Conservation (phyloP, 306 rosid species). For the Boehmeria nivea region DNA sequence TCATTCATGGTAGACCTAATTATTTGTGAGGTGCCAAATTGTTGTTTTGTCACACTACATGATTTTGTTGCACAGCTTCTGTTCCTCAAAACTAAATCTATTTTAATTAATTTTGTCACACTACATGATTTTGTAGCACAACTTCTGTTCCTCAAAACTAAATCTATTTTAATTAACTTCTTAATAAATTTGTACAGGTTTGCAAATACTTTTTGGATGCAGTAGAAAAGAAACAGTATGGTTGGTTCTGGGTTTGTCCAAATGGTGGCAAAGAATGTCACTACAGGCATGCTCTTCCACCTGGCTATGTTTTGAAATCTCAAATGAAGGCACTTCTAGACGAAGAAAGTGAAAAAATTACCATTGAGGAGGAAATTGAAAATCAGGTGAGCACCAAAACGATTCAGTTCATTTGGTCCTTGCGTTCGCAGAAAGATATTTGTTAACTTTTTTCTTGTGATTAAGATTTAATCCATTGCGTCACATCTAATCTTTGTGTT, state of each 20-base stretch:
- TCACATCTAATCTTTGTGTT: not conserved
- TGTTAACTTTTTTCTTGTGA: not conserved
- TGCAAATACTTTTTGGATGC: slow-evolving; percentile 62
- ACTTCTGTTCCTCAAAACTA: not conserved
- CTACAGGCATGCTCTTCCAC: slow-evolving; percentile 96
- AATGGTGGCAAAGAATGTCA: slow-evolving; percentile 90
- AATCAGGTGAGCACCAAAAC: slow-evolving; percentile 52
- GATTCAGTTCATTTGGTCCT: not conserved
- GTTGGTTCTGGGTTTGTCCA: slow-evolving; percentile 95
- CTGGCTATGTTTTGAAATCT: slow-evolving; percentile 88
- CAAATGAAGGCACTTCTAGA: slow-evolving; percentile 96
- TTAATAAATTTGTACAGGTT: slow-evolving; percentile 23
- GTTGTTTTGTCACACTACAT: not conserved
- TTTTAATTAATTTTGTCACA: too few species aligned
- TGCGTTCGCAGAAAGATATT: not conserved
- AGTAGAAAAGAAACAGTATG: slow-evolving; percentile 95
- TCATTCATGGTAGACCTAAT: too few species aligned
- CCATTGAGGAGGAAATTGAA: slow-evolving; percentile 91
- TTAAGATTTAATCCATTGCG: not conserved
- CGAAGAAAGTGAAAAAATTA: slow-evolving; percentile 60
- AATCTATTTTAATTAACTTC: not conserved
- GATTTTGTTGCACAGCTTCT: not conserved
- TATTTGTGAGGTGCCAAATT: too few species aligned
- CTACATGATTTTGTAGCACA: not conserved
- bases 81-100: not conserved